Conservation (phyloP, 495 filamentous ascomycete species). For the Neurospora sp. region DNA sequence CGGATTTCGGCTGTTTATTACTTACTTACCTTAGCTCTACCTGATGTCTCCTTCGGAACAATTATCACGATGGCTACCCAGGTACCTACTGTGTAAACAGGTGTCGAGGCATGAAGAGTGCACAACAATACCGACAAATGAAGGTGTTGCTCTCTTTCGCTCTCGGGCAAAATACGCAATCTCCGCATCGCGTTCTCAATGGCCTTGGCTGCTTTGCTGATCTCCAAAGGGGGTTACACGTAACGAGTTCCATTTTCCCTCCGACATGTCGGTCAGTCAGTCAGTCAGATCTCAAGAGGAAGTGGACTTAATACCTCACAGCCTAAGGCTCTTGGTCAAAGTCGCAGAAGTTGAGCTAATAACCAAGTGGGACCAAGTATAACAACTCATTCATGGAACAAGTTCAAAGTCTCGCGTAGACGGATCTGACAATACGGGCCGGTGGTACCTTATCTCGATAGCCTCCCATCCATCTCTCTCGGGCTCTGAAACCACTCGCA, state of each 20-base stretch:
- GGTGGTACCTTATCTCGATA: not conserved
- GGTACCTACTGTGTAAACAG: not conserved
- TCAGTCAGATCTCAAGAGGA: conserved; percentile 2
- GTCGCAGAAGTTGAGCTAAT: not conserved
- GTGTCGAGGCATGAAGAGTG: not conserved
- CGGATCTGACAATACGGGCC: not conserved
- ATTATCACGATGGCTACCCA: not conserved
- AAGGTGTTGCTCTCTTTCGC: not conserved
- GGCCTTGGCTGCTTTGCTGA: not conserved
- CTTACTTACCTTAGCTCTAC: too few relatives aligned
- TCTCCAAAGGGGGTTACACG: not conserved
- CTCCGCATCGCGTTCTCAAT: not conserved
- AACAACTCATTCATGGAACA: too few relatives aligned
- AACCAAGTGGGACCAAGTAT: not conserved
- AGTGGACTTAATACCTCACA: not conserved
- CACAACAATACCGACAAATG: not conserved
- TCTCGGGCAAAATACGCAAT: not conserved
- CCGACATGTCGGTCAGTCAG: conserved; percentile 6
- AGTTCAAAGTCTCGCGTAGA: not conserved
- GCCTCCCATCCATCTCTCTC: not conserved
- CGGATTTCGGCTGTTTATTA: not conserved
- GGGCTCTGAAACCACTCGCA: not conserved
- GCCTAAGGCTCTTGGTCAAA: too few relatives aligned
- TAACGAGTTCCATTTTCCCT: not conserved
- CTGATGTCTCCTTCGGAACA: too few relatives aligned